Base-by-base conservation (phyloP, 768 basidiomycete species). In the Tubosaeta brunneosetosa region DNA sequence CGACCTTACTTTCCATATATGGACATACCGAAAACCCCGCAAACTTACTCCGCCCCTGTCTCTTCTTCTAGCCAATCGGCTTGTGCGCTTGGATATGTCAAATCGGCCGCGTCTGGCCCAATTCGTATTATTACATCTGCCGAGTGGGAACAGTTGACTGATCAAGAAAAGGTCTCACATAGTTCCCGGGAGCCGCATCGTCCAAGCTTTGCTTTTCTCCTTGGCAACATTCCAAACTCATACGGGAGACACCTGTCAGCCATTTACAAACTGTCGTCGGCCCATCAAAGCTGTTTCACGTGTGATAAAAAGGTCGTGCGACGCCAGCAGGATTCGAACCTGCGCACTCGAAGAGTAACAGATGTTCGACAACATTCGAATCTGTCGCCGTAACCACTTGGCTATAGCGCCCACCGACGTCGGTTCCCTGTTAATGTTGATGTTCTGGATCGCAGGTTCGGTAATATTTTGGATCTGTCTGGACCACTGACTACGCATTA, bases 351-450 rank as follows among this genome's bases (percentile, higher is more conserved):
- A 77, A 81, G 77, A 76, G 80, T 74, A 82, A 82, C 78, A 81
- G 79, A 82, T 69, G 22, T 47, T 62, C 62, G 19, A 49, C 9
- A 22, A 1, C 3, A n/a, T 81, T 80, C 80, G 75, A 83, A 82
- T 83, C 81, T 81, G 75, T 81, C 82, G 82, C 82, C 80, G 80
- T 84, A 84, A 84, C 82, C 82, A 83, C 81, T 83, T 81, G 80
- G 83, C 81, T 82, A 82, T 82, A 78, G 80, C 72, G 73, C 68
- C 71, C 6, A 19, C 31, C 14, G n/a, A 4, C 12, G 6, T 33
- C 14, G 16, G 16, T 7, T 16, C 16, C 11, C 17, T 27, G 47
- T 27, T 3, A 26, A 34, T 14, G 5, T 22, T 7, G n/a, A 19
- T 32, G 31, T 19, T 47, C 34, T 41, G 4, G 19, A 22, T 32